Evolutionary conservation across 805 yeast genomes (phyloP), one percentile per base, ranked within the genome.

Genomic region (Barnettozyma botsteinii): DNA sequence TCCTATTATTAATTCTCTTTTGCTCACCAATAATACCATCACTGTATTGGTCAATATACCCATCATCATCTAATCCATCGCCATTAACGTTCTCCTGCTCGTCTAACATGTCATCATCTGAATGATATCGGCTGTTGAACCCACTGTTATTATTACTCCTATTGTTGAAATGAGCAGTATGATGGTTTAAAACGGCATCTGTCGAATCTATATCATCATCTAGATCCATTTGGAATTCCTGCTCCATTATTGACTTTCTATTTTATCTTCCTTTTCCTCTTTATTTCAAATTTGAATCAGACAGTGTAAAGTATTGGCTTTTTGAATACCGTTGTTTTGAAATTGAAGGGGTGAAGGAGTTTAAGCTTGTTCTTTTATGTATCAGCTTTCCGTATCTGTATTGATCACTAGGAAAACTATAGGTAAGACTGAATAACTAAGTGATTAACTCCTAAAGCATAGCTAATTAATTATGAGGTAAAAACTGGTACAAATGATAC

Each of bases 91-190:
- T 25, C 24, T 41, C 45, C 2, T 38, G 33, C 13, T 37, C 45
- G 22, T 45, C 44, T 3, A 50, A 42, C 15, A 43, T 38, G 17
- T 52, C 54, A 24, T 52, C 55, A 22, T 50, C 51, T 32, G 50
- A 43, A 28, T 42, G 43, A n/a, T 43, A 42, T 31, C 37, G 21
- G 17, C 37, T 34, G 10, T 18, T 35, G 23, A 17, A 22, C 7
- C 41, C 41, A 38, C 32, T 33, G 13, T 24, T 28, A 23, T 18
- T 20, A 17, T 5, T 15, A 23, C 24, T 37, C 15, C 14, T 13
- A n/a, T n/a, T n/a, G n/a, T n/a, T n/a, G n/a, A n/a, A n/a, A n/a
- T n/a, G n/a, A n/a, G n/a, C n/a, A n/a, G n/a, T n/a, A n/a, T n/a
- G n/a, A n/a, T n/a, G n/a, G n/a, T n/a, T n/a, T n/a, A n/a, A n/a